phyloP scores from a whole-genome alignment of 345 rosid species.

The Eutrema yunnanense region DNA sequence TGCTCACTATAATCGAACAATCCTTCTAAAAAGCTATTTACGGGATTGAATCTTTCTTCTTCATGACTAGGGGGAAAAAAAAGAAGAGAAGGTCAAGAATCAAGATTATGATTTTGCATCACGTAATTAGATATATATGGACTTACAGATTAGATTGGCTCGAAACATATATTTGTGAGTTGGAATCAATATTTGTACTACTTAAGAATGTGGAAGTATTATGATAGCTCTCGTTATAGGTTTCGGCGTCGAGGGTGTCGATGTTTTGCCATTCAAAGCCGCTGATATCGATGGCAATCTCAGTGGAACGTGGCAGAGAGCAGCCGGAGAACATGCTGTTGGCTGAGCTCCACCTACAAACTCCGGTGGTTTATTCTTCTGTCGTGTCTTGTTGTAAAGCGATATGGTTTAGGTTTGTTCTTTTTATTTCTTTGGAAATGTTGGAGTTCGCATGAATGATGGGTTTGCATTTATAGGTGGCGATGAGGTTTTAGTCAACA shows the following conservation, averaged over 20 bases:
- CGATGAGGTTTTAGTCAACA: constrained; percentile 1
- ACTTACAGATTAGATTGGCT: constrained; percentile 51
- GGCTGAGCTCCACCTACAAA: constrained; percentile 61
- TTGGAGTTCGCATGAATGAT: constrained; percentile 15
- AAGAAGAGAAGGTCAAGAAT: neutral
- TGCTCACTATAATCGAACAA: constrained; percentile 17
- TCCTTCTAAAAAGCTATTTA: constrained; percentile 15
- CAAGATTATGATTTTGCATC: neutral
- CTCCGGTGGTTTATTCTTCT: constrained; percentile 38
- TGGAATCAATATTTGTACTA: constrained; percentile 32
- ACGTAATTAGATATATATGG: neutral
- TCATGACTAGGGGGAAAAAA: neutral
- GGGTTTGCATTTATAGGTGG: constrained; percentile 2
- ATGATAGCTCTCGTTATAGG: constrained; percentile 8
- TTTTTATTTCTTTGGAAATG: neutral
- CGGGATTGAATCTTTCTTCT: neutral
- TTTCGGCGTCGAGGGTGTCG: constrained; percentile 31
- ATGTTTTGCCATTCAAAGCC: constrained; percentile 32
- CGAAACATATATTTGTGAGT: constrained; percentile 43
- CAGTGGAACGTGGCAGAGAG: constrained; percentile 38
- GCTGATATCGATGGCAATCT: constrained; percentile 17
- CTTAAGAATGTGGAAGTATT: neutral
- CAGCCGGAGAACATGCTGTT: constrained; percentile 34
- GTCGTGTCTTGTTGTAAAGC: constrained; percentile 15
- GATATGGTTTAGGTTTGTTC: neutral